These are phyloP conservation scores for Arctium lappa DNA, from an alignment of 129 eudicot species.

Conservation along the genomic window DNA sequence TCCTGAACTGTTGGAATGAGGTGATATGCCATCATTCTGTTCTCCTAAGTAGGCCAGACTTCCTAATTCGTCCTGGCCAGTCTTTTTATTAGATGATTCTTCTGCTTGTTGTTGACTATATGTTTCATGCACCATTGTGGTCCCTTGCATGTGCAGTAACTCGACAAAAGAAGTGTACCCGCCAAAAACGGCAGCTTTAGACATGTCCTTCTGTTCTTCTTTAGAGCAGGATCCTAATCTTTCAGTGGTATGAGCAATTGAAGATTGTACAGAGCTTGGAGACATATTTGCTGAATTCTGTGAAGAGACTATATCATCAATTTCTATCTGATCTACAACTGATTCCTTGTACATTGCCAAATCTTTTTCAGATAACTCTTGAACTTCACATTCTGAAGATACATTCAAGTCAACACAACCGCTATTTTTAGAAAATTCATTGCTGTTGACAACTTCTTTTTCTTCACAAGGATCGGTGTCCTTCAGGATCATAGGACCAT, in stretches of 20 bases:
- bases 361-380: slow-evolving; percentile 23
- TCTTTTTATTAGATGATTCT: neutral
- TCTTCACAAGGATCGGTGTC: slow-evolving; percentile 30
- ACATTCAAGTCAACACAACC: slow-evolving; percentile 30
- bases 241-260: slow-evolving; percentile 36
- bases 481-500: slow-evolving; percentile 29
- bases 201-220: slow-evolving; percentile 29
- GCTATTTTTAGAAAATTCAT: slow-evolving; percentile 29
- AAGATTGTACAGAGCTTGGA: slow-evolving; percentile 53
- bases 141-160: slow-evolving; percentile 53
- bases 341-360: slow-evolving; percentile 26
- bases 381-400: slow-evolving; percentile 30
- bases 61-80: slow-evolving; percentile 8
- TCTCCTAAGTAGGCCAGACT: slow-evolving; percentile 3
- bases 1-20: slow-evolving; percentile 4
- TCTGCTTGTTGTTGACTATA: slow-evolving; percentile 14
- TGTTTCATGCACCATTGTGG: slow-evolving; percentile 30
- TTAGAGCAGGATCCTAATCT: slow-evolving; percentile 36
- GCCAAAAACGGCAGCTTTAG: slow-evolving; percentile 10
- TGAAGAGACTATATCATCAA: slow-evolving; percentile 57
- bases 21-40: slow-evolving; percentile 11
- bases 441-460: slow-evolving; percentile 51
- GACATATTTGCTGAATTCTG: slow-evolving; percentile 61
- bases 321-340: slow-evolving; percentile 38
- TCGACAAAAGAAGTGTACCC: slow-evolving; percentile 51